These are phyloP conservation scores for Ilyonectria robusta DNA, from an alignment of 2,329 filamentous ascomycete species.

Conservation along the genomic window DNA sequence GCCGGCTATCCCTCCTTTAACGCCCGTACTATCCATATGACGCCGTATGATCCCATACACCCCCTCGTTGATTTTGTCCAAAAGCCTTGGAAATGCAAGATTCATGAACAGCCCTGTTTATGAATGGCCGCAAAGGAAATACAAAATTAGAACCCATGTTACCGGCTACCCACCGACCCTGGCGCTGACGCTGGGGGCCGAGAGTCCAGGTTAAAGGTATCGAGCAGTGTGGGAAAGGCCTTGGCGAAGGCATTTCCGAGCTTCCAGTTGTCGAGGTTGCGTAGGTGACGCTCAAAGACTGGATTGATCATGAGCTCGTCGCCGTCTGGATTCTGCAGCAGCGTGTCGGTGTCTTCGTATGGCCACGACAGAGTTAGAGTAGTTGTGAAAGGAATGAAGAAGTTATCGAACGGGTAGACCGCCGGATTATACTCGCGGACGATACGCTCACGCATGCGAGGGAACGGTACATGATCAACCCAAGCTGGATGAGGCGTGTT, in stretches of 20 bases:
- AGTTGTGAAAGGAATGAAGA: slow-evolving; percentile 86
- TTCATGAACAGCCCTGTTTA: neutral
- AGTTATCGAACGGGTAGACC: slow-evolving; percentile 80
- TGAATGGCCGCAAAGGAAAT: neutral
- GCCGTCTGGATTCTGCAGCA: slow-evolving; percentile 70
- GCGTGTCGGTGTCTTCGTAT: slow-evolving; percentile 79
- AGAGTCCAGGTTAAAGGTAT: slow-evolving; percentile 49
- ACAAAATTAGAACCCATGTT: neutral
- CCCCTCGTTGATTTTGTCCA: neutral
- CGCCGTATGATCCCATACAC: slow-evolving; percentile 5
- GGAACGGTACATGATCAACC: slow-evolving; percentile 88
- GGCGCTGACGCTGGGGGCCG: slow-evolving; percentile 32
- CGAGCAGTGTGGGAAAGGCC: slow-evolving; percentile 68
- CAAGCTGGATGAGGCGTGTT: slow-evolving; percentile 80
- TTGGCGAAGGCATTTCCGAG: slow-evolving; percentile 78
- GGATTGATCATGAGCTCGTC: slow-evolving; percentile 86
- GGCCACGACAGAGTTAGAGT: slow-evolving; percentile 88
- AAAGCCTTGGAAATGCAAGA: neutral
- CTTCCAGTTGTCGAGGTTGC: slow-evolving; percentile 85
- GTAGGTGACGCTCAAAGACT: slow-evolving; percentile 85
- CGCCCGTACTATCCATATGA: slow-evolving; percentile 19
- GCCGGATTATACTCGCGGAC: slow-evolving; percentile 62
- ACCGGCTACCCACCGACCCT: slow-evolving; percentile 38
- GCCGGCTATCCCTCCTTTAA: slow-evolving; percentile 2
- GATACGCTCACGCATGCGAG: slow-evolving; percentile 79